Base-by-base conservation (phyloP, 2,329 filamentous ascomycete species). In the Xylaria multiplex region DNA sequence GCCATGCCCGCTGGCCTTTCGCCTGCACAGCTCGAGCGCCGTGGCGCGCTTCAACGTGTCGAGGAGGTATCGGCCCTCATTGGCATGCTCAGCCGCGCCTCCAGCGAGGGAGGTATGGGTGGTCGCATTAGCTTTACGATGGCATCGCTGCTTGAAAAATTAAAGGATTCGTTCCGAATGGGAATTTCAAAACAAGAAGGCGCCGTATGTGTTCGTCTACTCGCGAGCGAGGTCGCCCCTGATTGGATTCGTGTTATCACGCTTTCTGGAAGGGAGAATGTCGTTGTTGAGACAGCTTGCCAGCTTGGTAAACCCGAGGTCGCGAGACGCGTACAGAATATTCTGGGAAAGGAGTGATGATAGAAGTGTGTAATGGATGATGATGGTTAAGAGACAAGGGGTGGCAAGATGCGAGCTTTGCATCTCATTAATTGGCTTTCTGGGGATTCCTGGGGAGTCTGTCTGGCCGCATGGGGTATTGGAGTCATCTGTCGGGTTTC, bases 1-100 rank as follows among this genome's bases (percentile, higher is more conserved):
- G 67, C 84, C 71, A 58, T 79, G 65, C 64, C 82, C 64, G 71
- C 77, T 0, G 85, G 84, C 0, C 82, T 85, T 0, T 80, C 85
- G 0, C 81, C 84, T 24, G 84, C 82, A 19, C 84, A 89, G 71
- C 79, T 91, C 2, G 81, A 86, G 68, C 88, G 90, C 13, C 85
- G 83, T 14, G 86, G 88, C 3, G 91, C 91, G 0, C 81, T 92
- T 27, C 87, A 90, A 71, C 86, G 90, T 9, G 86, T 89, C 0
- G 82, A 85, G n/a, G 91, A 93, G 72, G 85, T 93, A 9, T 85
- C 88, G 1, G 85, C 88, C 6, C 87, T 92, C 6, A 79, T 94
- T 40, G 85, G 84, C n/a, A 87, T 91, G 82, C 82, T 93, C 67
- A 85, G 84, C 74, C 82, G 86, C 16, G 76, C 76, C 40, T 62